These are phyloP conservation scores for Leccinum uliginosum DNA, from an alignment of 768 basidiomycete species.

Conservation along the genomic window DNA sequence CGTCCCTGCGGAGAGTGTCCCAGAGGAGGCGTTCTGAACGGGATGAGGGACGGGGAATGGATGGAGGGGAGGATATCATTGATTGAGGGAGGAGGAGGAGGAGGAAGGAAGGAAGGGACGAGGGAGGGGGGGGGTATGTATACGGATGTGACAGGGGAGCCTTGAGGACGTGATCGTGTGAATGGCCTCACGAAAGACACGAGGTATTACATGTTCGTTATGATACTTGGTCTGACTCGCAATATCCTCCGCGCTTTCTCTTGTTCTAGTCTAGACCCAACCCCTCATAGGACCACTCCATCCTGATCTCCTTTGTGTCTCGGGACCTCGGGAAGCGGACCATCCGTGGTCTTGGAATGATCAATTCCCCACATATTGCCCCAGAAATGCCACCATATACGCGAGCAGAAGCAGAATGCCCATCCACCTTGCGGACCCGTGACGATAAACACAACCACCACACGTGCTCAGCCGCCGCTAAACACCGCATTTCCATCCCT, in stretches of 20 bases:
- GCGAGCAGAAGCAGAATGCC: background rate
- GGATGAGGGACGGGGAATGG: constrained; percentile 38
- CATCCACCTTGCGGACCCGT: background rate
- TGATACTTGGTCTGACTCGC: background rate
- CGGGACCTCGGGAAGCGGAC: background rate
- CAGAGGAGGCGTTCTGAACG: constrained; percentile 54
- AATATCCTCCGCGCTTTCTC: background rate
- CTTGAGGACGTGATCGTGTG: constrained; percentile 5
- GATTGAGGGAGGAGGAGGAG: constrained; percentile 9
- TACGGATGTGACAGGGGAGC: constrained; percentile 25
- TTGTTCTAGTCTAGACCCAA: background rate
- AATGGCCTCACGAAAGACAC: background rate
- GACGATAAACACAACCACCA: background rate
- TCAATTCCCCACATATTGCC: background rate
- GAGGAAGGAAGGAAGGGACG: background rate
- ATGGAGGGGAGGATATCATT: constrained; percentile 9
- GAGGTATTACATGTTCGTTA: background rate
- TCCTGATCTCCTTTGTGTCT: background rate
- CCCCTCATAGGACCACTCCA: background rate
- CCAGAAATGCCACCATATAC: background rate
- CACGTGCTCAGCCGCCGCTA: background rate
- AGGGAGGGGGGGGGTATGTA: constrained; percentile 13
- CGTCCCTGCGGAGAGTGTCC: constrained; percentile 51
- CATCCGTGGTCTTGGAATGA: constrained; percentile 1
- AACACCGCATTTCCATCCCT: background rate